These are phyloP conservation scores for Penicillium steckii DNA, from an alignment of 495 filamentous ascomycete species.

Conservation along the genomic window DNA sequence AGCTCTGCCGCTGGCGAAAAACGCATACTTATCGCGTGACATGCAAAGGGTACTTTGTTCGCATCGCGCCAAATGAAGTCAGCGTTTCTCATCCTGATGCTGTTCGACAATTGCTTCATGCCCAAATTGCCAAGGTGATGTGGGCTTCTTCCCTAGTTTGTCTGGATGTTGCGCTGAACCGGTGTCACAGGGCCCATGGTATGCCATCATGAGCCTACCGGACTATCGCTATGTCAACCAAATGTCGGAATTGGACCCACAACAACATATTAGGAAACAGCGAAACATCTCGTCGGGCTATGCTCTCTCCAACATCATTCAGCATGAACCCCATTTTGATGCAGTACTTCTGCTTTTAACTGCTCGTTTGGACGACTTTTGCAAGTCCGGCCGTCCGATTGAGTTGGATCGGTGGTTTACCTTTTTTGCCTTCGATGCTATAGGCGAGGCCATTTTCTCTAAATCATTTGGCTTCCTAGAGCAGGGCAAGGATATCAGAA, in stretches of 20 bases:
- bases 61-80: constrained; percentile 50
- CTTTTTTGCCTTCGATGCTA: constrained; percentile 47
- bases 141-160: neutral
- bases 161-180: neutral
- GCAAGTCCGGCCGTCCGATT: constrained; percentile 20
- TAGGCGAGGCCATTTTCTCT: constrained; percentile 43
- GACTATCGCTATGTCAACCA: constrained; percentile 44
- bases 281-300: constrained; percentile 38
- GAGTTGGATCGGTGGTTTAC: constrained; percentile 46
- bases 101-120: constrained; percentile 31
- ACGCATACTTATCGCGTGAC: neutral
- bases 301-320: constrained; percentile 39
- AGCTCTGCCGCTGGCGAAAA: neutral
- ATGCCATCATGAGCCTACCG: constrained; percentile 31
- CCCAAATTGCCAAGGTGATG: constrained; percentile 25
- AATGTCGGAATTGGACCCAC: constrained; percentile 42
- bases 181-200: constrained; percentile 25
- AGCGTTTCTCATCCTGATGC: constrained; percentile 46
- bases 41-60: constrained; percentile 41
- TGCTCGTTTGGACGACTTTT: constrained; percentile 26
- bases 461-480: constrained; percentile 43
- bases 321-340: constrained; percentile 40
- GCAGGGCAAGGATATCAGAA: constrained; percentile 36
- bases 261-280: constrained; percentile 28
- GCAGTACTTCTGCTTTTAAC: constrained; percentile 29